Evolutionary conservation across 2,329 filamentous ascomycete genomes (phyloP).

Genomic region (Fusarium newnesense): DNA sequence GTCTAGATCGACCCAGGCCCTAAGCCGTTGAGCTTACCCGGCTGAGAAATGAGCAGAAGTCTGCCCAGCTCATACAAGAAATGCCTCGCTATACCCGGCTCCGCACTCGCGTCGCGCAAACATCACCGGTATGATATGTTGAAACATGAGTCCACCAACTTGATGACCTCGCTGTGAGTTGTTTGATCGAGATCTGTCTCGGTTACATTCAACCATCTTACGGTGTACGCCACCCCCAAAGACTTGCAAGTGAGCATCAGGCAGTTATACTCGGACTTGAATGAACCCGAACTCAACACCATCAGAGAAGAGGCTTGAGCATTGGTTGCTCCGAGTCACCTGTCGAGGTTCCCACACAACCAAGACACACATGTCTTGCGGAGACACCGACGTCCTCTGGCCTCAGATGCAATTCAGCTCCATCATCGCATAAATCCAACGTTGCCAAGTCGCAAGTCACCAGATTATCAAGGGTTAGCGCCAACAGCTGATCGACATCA

Average conservation of each 20-base stretch:
- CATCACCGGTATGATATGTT: background rate
- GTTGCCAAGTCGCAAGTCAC: slow-evolving; percentile 12
- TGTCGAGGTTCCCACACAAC: slow-evolving; percentile 9
- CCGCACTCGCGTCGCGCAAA: background rate
- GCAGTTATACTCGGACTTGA: background rate
- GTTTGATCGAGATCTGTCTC: slow-evolving; percentile 16
- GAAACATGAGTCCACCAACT: background rate
- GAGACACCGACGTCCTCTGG: slow-evolving; percentile 23
- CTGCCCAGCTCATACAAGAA: background rate
- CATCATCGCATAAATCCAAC: background rate
- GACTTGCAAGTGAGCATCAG: background rate
- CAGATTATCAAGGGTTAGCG: slow-evolving; percentile 25
- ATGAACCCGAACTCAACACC: background rate
- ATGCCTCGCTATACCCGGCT: background rate
- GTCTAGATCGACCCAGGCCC: background rate
- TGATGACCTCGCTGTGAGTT: slow-evolving; percentile 2
- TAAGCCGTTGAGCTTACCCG: background rate
- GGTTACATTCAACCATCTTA: slow-evolving; percentile 16
- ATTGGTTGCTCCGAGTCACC: slow-evolving; percentile 10
- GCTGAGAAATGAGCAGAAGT: background rate
- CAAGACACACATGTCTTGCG: slow-evolving; percentile 3
- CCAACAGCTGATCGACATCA: slow-evolving; percentile 33
- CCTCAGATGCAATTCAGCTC: slow-evolving; percentile 18
- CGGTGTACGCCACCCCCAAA: slow-evolving; percentile 21
- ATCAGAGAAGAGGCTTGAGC: background rate